Evolutionary conservation across 2,329 filamentous ascomycete genomes (phyloP).

Genomic region (Xylaria arbuscula): DNA sequence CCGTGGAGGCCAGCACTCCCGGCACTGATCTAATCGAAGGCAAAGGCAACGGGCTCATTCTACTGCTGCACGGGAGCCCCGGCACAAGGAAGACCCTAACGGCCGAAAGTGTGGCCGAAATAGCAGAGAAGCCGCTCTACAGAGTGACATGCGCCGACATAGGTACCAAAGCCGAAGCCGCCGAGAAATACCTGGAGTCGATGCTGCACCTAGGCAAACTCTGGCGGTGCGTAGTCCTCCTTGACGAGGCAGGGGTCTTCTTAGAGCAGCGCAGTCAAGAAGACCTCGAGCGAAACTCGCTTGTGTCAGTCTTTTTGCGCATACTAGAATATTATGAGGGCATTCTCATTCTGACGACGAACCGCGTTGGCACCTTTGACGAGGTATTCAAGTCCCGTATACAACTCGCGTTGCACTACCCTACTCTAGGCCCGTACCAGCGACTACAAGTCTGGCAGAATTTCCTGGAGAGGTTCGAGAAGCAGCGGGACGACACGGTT

Average conservation of each 20-base stretch:
- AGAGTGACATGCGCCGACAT: too few species aligned
- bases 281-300: slow-evolving; percentile 39
- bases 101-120: too few species aligned
- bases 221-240: slow-evolving; percentile 42
- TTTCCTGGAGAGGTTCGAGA: slow-evolving; percentile 30
- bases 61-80: too few species aligned
- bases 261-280: slow-evolving; percentile 37
- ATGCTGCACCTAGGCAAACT: slow-evolving; percentile 39
- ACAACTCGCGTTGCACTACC: slow-evolving; percentile 39
- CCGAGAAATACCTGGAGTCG: not conserved
- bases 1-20: too few species aligned
- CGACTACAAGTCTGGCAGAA: slow-evolving; percentile 41
- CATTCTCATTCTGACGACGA: slow-evolving; percentile 56
- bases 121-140: too few species aligned
- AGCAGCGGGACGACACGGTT: slow-evolving; percentile 2
- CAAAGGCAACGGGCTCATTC: too few species aligned
- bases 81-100: too few species aligned
- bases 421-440: slow-evolving; percentile 28
- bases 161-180: too few species aligned
- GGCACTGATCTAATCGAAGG: too few species aligned
- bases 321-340: slow-evolving; percentile 56
- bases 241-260: too few species aligned
- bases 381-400: slow-evolving; percentile 44
- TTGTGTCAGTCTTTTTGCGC: slow-evolving; percentile 51
- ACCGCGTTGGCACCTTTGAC: slow-evolving; percentile 47